These are phyloP conservation scores for Ambrosia artemisiifolia DNA, from an alignment of 129 eudicot genomes.

Conservation along the genomic window DNA sequence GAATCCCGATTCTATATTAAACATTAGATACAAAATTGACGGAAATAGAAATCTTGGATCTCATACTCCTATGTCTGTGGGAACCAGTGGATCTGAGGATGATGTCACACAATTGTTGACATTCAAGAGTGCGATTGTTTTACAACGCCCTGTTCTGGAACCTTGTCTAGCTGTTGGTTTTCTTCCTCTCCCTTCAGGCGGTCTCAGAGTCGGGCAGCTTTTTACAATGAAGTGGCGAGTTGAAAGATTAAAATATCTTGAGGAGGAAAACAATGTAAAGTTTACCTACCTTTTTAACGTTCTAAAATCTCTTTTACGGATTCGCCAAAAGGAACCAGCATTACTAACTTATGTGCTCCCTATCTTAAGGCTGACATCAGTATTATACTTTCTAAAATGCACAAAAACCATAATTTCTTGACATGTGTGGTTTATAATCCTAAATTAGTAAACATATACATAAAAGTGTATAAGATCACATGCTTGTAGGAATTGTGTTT, in stretches of 20 bases:
- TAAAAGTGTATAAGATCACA: not conserved
- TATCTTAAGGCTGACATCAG: conserved; percentile 3
- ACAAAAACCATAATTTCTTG: not conserved
- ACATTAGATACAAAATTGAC: conserved; percentile 60
- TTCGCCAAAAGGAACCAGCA: not conserved
- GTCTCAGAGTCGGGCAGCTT: conserved; percentile 90
- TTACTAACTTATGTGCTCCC: conserved; percentile 1
- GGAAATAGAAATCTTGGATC: conserved; percentile 83
- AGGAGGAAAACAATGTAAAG: conserved; percentile 52
- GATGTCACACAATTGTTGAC: conserved; percentile 46
- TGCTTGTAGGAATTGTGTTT: not conserved
- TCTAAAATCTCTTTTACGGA: not conserved
- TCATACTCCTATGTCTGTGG: conserved; percentile 58
- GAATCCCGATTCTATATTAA: conserved; percentile 56
- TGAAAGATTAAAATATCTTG: conserved; percentile 73
- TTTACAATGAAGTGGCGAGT: conserved; percentile 92
- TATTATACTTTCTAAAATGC: not conserved
- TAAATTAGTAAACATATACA: not conserved
- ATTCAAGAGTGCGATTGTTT: conserved; percentile 67
- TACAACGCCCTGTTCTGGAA: conserved; percentile 89
- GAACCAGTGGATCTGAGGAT: conserved; percentile 34
- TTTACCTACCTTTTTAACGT: conserved; percentile 13
- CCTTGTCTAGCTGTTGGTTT: conserved; percentile 96
- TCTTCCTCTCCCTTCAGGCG: conserved; percentile 88
- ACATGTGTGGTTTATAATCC: conserved; percentile 4